Evolutionary conservation across 306 rosid species (phyloP), one percentile per base, ranked within the genome.

Genomic region (Amphicarpaea edgeworthii): DNA sequence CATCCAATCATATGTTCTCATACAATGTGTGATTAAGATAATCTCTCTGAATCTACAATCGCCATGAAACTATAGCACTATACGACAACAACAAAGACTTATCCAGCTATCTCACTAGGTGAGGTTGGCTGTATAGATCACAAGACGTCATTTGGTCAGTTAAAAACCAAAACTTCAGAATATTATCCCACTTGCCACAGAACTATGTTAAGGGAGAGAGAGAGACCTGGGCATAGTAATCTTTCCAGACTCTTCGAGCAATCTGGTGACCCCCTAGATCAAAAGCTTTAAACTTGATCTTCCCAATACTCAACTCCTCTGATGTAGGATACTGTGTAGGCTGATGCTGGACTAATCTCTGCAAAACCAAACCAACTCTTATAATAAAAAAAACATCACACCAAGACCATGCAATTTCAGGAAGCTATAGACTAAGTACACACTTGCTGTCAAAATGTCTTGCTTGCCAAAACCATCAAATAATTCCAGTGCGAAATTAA

Each of bases 191-290:
- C 21, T 21, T 4, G 32, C 19, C 23, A 55, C 53, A 16, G 23
- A 10, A 57, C 19, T 12, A 9, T 57, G 50, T 1, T 12, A 1
- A 46, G 30, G 58, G 46, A 20, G 64, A 50, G 62, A 17, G 37
- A 69, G 51, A 16, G 60, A 93, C 98, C 98, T 94, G 90, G 16
- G 98, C 92, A 78, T 92, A 92, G 85, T 94, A 92, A 81, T 94
- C 98, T 86, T 90, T 92, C 98, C 97, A 92, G 62, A 95, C 98
- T 79, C 96, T 83, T 9, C 97, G 89, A 78, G 97, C 96, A 71
- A 90, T 86, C 81, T 86, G 96, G 76, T 92, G 97, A 46, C 98
- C 93, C 14, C 96, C 96, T 12, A 93, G 85, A 84, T 90, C 96
- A 89, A 93, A 93, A 59, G 92, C 96, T 80, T 92, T 95, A 77